These are phyloP conservation scores for Globisporangium parvum DNA, from an alignment of 352 stramenopile genomes.

Conservation along the genomic window DNA sequence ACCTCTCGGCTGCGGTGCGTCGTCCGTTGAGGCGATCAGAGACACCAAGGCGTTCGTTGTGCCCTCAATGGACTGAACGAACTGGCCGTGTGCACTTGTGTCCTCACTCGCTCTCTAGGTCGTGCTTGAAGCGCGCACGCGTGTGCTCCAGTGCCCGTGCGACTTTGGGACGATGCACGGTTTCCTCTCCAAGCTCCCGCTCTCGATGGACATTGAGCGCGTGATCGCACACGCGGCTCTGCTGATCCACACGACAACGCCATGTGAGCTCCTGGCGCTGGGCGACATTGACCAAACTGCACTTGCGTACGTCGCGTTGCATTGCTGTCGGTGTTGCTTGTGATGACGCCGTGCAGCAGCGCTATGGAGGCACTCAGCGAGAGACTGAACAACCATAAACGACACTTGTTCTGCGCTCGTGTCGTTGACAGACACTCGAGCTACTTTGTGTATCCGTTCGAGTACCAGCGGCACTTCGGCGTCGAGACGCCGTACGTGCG, in stretches of 20 bases:
- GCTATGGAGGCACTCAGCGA: no score
- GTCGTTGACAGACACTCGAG: conserved; percentile 91
- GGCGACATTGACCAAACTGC: conserved; percentile 13
- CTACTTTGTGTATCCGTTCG: conserved; percentile 29
- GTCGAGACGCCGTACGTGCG: conserved; percentile 7
- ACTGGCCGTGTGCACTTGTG: neutral
- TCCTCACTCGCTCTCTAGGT: conserved; percentile 17
- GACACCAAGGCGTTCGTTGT: no score
- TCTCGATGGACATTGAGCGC: conserved; percentile 62
- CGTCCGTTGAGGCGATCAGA: no score
- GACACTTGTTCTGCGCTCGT: conserved; percentile 53
- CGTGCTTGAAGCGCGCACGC: conserved; percentile 41
- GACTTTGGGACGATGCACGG: conserved; percentile 78
- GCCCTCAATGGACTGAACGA: no score
- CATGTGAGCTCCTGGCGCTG: conserved; percentile 24
- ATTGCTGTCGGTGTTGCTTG: conserved; percentile 88
- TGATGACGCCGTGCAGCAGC: neutral
- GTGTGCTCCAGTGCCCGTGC: conserved; percentile 60
- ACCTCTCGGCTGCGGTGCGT: conserved; percentile 76
- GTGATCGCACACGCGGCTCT: conserved; percentile 45
- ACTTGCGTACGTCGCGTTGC: conserved; percentile 17
- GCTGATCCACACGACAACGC: conserved; percentile 55
- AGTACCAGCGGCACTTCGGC: conserved; percentile 8
- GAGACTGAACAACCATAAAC: no score
- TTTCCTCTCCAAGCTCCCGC: conserved; percentile 66